Conservation (phyloP, 108 stramenopile genomes). For the Cyclostephanos tholiformis region DNA sequence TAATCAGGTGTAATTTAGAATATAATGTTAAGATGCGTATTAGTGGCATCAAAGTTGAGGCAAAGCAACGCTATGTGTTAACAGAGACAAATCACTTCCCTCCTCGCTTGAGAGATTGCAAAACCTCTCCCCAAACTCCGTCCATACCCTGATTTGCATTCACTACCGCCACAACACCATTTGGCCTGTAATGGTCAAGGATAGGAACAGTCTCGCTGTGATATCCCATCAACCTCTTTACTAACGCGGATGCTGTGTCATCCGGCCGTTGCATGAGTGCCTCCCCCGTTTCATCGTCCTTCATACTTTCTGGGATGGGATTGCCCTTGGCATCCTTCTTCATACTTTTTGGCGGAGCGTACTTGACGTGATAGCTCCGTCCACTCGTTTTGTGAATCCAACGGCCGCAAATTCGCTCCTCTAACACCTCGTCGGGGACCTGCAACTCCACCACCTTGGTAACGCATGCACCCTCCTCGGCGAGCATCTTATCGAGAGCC, state of each 20-base stretch:
- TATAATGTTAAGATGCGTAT: neutral
- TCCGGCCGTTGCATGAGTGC: slow-evolving; percentile 94
- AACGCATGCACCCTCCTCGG: slow-evolving; percentile 86
- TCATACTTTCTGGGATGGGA: slow-evolving; percentile 80
- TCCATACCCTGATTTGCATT: slow-evolving; percentile 94
- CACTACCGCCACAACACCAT: slow-evolving; percentile 80
- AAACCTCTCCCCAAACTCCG: slow-evolving; percentile 84
- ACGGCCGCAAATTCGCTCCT: slow-evolving; percentile 97
- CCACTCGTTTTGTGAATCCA: slow-evolving; percentile 94
- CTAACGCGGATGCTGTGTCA: slow-evolving; percentile 92
- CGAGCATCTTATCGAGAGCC: slow-evolving; percentile 93
- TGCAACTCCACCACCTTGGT: slow-evolving; percentile 93
- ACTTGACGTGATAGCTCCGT: slow-evolving; percentile 97
- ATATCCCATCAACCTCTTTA: slow-evolving; percentile 90
- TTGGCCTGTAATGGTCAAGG: slow-evolving; percentile 92
- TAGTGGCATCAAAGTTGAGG: neutral
- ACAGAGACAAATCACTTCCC: slow-evolving; percentile 10
- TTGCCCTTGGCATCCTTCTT: slow-evolving; percentile 60
- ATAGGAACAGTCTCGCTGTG: slow-evolving; percentile 97
- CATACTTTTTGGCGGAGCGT: slow-evolving; percentile 92
- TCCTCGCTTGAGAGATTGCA: slow-evolving; percentile 63
- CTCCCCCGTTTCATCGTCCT: slow-evolving; percentile 94
- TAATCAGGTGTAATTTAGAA: too few species aligned
- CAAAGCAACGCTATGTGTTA: neutral
- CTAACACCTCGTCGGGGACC: slow-evolving; percentile 94